Evolutionary conservation across 495 filamentous ascomycete genomes (phyloP), one percentile per base, ranked within the genome.

Genomic region (Penicillium crystallinum): DNA sequence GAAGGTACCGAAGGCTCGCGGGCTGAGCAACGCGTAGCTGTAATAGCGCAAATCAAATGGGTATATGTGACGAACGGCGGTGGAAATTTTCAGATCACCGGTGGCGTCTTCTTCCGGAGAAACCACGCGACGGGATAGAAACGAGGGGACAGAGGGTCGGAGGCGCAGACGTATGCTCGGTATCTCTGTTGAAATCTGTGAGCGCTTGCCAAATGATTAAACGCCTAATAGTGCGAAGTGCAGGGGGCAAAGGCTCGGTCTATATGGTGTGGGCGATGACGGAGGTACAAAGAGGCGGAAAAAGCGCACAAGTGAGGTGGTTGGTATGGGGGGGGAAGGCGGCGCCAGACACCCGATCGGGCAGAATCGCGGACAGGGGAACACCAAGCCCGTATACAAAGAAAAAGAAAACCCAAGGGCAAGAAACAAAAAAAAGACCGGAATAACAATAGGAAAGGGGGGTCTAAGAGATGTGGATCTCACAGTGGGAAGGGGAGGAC

Each of bases 141-240:
- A 92, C 80, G 41, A 91, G 82, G 12, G 77, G 78, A 54, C 88
- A 83, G 46, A 88, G 79, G 51, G 35, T 48, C 54, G 52, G 41
- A 52, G 49, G 55, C 59, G 60, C 55, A 46, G 50, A 42, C 18
- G 33, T 53, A 37, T 36, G 33, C 34, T 48, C 34, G 34, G 34
- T 27, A 21, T 38, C 46, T 48, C 34, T 48, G 46, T 44, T 38
- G 45, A 42, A 52, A 42, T 35, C 33, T 35, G 35, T 54, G 35
- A 54, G 52, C 50, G 43, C 46, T 38, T 31, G 45, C 33, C 46
- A 42, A 8, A 51, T 23, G 14, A 52, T 49, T 35, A 36, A 40
- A 53, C 41, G 37, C 41, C 22, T 41, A 10, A 14, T n/a, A 56
- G 39, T 22, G 25, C 36, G 30, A 52, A 46, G 38, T 48, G 46